phyloP scores from a whole-genome alignment of 257 asterid species.

The Avicennia marina region DNA sequence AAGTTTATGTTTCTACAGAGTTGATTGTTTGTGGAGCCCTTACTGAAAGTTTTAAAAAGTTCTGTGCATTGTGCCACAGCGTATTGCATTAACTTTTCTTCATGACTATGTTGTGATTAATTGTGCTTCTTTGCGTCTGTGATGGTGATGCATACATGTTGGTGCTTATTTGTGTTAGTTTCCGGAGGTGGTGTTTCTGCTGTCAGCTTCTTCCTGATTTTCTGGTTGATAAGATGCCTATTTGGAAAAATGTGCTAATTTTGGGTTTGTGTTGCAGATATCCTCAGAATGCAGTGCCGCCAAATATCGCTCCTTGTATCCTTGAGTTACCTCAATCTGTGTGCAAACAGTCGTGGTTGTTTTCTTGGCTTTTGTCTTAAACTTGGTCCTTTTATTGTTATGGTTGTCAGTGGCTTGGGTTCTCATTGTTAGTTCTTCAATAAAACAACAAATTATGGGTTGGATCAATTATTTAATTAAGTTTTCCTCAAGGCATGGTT shows the following conservation, averaged over 20 bases:
- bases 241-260: constrained; percentile 14
- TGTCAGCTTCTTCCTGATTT: constrained; percentile 16
- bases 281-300: constrained; percentile 72
- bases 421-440: not conserved
- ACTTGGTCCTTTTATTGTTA: too few relatives aligned
- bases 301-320: constrained; percentile 91
- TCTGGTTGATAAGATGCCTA: constrained; percentile 3
- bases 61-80: too few relatives aligned
- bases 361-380: constrained; percentile 11
- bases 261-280: constrained; percentile 54
- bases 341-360: constrained; percentile 5
- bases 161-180: too few relatives aligned
- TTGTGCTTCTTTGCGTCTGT: not conserved
- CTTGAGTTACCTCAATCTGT: constrained; percentile 27
- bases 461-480: not conserved
- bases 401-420: constrained; percentile 12
- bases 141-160: not conserved
- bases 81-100: too few relatives aligned
- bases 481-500: not conserved
- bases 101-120: too few relatives aligned
- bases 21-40: not conserved
- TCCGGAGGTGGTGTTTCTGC: not conserved
- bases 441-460: not conserved
- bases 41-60: not conserved
- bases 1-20: not conserved